Evolutionary conservation across 768 basidiomycete genomes (phyloP).

Genomic region (Chlorophyllum brunneum): DNA sequence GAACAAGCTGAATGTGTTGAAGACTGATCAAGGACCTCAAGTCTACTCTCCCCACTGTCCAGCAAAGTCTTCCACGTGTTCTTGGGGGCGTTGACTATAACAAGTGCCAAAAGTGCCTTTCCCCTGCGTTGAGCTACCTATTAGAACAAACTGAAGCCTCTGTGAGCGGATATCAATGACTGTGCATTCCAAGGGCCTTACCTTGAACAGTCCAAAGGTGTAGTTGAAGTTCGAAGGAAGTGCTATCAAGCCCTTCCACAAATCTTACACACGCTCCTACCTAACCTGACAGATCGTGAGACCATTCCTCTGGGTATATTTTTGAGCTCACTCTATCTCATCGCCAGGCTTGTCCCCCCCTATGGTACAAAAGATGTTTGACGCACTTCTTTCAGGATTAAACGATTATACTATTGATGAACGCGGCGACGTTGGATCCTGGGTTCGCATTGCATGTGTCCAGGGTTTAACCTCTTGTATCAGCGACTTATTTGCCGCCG

Average conservation of each 20-base stretch:
- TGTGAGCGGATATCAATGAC: conserved; percentile 32
- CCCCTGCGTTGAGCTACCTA: conserved; percentile 35
- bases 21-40: conserved; percentile 67
- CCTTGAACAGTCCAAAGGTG: conserved; percentile 23
- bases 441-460: conserved; percentile 82
- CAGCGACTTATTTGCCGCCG: conserved; percentile 45
- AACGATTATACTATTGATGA: conserved; percentile 92
- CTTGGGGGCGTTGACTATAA: conserved; percentile 69
- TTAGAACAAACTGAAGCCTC: conserved; percentile 53
- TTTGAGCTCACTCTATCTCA: conserved; percentile 11
- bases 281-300: conserved; percentile 44
- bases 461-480: conserved; percentile 55
- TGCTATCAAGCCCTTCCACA: conserved; percentile 44
- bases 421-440: conserved; percentile 95
- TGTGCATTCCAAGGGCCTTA: conserved; percentile 15
- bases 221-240: conserved; percentile 36
- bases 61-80: conserved; percentile 71
- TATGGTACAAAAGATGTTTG: conserved; percentile 44
- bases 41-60: conserved; percentile 45
- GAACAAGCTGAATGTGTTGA: conserved; percentile 12
- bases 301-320: conserved; percentile 14
- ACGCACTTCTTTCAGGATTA: conserved; percentile 64
- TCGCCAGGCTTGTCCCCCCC: conserved; percentile 44
- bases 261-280: conserved; percentile 42
- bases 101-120: conserved; percentile 40